These are phyloP conservation scores for Anisogramma anomala DNA, from an alignment of 2,329 filamentous ascomycete genomes.

Conservation along the genomic window DNA sequence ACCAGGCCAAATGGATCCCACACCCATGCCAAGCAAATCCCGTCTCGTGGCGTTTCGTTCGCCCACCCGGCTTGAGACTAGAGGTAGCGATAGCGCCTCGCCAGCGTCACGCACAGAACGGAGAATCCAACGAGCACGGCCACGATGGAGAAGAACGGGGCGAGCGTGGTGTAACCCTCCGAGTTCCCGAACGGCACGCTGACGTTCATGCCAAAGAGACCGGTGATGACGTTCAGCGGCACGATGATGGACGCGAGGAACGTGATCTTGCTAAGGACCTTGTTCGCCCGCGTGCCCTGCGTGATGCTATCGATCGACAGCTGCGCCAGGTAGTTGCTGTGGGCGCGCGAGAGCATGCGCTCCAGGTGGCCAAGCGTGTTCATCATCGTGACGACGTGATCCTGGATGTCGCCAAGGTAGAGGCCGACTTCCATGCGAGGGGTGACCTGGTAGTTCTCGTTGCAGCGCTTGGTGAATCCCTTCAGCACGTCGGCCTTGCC, in stretches of 20 bases:
- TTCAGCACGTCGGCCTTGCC: constrained; percentile 98
- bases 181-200: too few species aligned
- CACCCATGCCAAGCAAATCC: too few species aligned
- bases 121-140: too few species aligned
- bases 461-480: constrained; percentile 96
- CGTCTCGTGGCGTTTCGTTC: too few species aligned
- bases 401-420: constrained; percentile 94
- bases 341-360: constrained; percentile 88
- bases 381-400: constrained; percentile 99
- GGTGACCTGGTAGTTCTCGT: constrained; percentile 90
- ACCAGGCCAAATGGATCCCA: too few species aligned
- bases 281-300: constrained; percentile 78
- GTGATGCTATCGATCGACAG: constrained; percentile 84
- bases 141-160: too few species aligned
- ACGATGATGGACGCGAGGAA: constrained; percentile 91
- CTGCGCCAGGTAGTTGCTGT: constrained; percentile 93
- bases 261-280: constrained; percentile 87
- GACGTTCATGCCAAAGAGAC: constrained; percentile 83
- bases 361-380: constrained; percentile 92
- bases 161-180: too few species aligned
- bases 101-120: too few species aligned
- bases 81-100: too few species aligned
- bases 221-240: constrained; percentile 83
- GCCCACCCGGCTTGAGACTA: too few species aligned
- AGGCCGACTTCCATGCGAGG: constrained; percentile 93